Evolutionary conservation across 148 eudicot species (phyloP).

Genomic region (Drosera capensis): DNA sequence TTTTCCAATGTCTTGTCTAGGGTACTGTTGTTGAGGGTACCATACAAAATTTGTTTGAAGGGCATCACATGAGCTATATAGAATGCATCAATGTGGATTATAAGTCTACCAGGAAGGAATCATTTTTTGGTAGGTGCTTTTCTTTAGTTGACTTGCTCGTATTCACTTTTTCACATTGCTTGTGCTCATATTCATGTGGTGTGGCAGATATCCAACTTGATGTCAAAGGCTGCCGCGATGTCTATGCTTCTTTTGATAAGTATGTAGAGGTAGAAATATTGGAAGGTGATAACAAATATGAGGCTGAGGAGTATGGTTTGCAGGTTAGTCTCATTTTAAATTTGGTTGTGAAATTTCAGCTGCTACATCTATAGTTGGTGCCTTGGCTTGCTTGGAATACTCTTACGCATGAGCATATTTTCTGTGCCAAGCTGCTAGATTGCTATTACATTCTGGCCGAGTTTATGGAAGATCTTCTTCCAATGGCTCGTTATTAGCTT

Average conservation of each 20-base stretch:
- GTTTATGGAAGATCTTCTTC: too few relatives aligned
- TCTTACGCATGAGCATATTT: too few relatives aligned
- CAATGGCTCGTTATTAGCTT: too few relatives aligned
- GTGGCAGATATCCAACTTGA: constrained; percentile 85
- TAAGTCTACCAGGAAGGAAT: constrained; percentile 89
- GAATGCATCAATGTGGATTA: constrained; percentile 94
- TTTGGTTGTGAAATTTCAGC: too few relatives aligned
- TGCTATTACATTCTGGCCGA: too few relatives aligned
- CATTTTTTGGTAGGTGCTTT: constrained; percentile 60
- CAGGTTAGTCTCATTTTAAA: too few relatives aligned
- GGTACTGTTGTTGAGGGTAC: constrained; percentile 99
- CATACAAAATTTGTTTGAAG: constrained; percentile 87
- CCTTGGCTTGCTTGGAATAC: too few relatives aligned
- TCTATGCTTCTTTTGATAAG: constrained; percentile 96
- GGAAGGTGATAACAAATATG: constrained; percentile 94
- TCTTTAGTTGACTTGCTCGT: not conserved
- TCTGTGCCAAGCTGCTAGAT: too few relatives aligned
- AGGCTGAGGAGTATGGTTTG: constrained; percentile 76
- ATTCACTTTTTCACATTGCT: not conserved
- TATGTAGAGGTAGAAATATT: constrained; percentile 95
- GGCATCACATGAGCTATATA: constrained; percentile 93
- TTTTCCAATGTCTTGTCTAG: constrained; percentile 28
- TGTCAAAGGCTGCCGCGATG: constrained; percentile 92
- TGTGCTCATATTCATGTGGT: not conserved
- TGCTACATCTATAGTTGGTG: too few relatives aligned